Base-by-base conservation (phyloP, 2,329 filamentous ascomycete genomes). In the Cercospora sp. region DNA sequence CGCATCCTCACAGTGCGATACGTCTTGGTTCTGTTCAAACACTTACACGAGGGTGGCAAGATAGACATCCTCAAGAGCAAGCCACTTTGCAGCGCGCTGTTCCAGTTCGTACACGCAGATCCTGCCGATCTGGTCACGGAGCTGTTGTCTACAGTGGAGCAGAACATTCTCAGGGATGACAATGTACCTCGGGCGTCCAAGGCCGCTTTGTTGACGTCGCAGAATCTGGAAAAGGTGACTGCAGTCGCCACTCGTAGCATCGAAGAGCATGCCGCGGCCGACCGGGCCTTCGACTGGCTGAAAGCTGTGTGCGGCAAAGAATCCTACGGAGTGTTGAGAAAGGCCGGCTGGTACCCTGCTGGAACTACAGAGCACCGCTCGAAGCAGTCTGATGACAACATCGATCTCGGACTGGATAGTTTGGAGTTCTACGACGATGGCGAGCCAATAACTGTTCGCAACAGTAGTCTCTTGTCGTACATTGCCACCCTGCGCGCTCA, bases 301-400 rank as follows among this genome's bases (percentile, higher is more conserved):
- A 80, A 90, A 60, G 83, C 88, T 40, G 85, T 91, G 3, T 97
- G 93, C 79, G 96, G 92, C 1, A 89, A 87, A 51, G 82, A 89
- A 0, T 85, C 85, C 3, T 88, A 90, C 61, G 95, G 94, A 13
- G 86, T 97, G 63, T 87, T 93, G 63, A 86, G 89, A 3, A 90
- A 92, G 67, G 88, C 88, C 40, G 94, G 93, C n/a, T 91, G 93
- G 80, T 98, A 98, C 79, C 92, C 93, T 6, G 88, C 89, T 49
- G 87, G 87, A 12, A 72, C 68, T 9, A 60, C 66, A 26, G 65
- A 65, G 26, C 55, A 72, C 40, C 34, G 82, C 34, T 81, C 87
- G 53, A 77, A 81, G 24, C 37, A 37, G 3, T 34, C 40, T 10
- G 65, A 69, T 5, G 63, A 58, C 24, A 81, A 81, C 49, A 86